Evolutionary conservation across 345 rosid species (phyloP), one percentile per base, ranked within the genome.

Genomic region (Boechera divaricarpa): DNA sequence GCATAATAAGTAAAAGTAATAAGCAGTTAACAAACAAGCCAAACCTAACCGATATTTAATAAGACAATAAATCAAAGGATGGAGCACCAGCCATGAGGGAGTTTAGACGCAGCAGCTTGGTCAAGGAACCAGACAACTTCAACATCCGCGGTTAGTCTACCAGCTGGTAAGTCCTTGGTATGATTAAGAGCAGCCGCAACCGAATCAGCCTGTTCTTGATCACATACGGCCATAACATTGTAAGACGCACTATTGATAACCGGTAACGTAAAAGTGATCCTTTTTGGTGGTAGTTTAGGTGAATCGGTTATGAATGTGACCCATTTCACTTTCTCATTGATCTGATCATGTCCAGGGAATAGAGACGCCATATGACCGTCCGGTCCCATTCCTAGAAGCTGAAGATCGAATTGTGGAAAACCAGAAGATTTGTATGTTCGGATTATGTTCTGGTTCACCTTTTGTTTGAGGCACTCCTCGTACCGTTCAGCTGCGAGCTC

Each of bases 301-400:
- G 94, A 93, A 81, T 90, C 89, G 73, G 75, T 82, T n/a, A 94
- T 83, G 83, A 13, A 83, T 69, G 96, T 82, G 53, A 88, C 90
- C 98, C 97, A 94, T 79, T 84, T 94, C 76, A 83, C 69, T 5
- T 77, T 86, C 77, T 87, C 97, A 4, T 80, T 81, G 58, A 85
- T 59, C 4, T 91, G 87, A n/a, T 82, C 77, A 79, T 91, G 94
- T 44, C 94, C 89, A 0, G 96, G 98, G 73, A 93, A 90, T 6
- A 90, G 78, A 29, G 97, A 90, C 24, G 97, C 98, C 60, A 93
- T 85, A 13, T 88, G 97, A 47, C 97, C 97, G 74, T 93, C 97
- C 0, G 93, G 97, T 29, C 98, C 95, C 90, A 91, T 86, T 24
- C 98, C 97, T 5, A 93, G 83, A 75, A 93, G 94, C 82, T 86